A percentile compares a stretch with the other conserved stretches of the same genome.
Conservation (phyloP, 495 filamentous ascomycete genomes). For the Penicillium chermesinum region DNA sequence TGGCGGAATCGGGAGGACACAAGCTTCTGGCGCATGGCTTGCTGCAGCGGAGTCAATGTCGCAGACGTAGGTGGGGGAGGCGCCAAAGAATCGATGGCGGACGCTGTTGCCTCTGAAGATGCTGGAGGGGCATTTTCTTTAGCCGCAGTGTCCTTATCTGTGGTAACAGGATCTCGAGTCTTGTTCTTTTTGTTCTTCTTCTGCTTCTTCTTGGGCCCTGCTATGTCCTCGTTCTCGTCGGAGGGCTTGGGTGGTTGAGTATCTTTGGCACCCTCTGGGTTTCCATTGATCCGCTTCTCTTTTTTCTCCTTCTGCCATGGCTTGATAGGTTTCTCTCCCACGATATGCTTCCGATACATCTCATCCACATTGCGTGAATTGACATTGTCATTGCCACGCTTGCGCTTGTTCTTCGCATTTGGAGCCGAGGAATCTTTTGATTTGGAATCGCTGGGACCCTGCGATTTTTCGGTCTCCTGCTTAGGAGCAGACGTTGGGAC, state of each 20-base stretch:
- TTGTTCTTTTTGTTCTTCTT: slow-evolving; percentile 33
- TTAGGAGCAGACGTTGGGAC: slow-evolving; percentile 65
- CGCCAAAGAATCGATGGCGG: slow-evolving; percentile 23
- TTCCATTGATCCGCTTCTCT: slow-evolving; percentile 14
- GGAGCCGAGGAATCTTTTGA: slow-evolving; percentile 23
- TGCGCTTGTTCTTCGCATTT: slow-evolving; percentile 45
- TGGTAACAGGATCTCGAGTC: slow-evolving; percentile 12
- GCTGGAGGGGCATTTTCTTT: slow-evolving; percentile 1
- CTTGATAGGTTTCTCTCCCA: slow-evolving; percentile 47
- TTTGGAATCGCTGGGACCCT: slow-evolving; percentile 21
- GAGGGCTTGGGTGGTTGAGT: slow-evolving; percentile 15
- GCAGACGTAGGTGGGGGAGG: slow-evolving; percentile 28
- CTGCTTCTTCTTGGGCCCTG: slow-evolving; percentile 24
- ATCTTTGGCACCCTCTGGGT: slow-evolving; percentile 17
- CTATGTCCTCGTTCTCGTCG: slow-evolving; percentile 15
- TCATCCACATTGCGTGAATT: slow-evolving; percentile 67
- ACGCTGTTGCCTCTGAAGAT: slow-evolving; percentile 13
- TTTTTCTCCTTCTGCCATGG: slow-evolving; percentile 44
- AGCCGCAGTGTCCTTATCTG: slow-evolving; percentile 2
- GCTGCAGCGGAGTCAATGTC: slow-evolving; percentile 84
- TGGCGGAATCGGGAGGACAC: slow-evolving; percentile 93
- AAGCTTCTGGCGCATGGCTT: slow-evolving; percentile 88
- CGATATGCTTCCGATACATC: slow-evolving; percentile 74
- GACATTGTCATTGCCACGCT: slow-evolving; percentile 55
- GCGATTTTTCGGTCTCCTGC: slow-evolving; percentile 52